Evolutionary conservation across 371 early-diverging fungal species (phyloP).

Genomic region (Saksenaea oblongispora): DNA sequence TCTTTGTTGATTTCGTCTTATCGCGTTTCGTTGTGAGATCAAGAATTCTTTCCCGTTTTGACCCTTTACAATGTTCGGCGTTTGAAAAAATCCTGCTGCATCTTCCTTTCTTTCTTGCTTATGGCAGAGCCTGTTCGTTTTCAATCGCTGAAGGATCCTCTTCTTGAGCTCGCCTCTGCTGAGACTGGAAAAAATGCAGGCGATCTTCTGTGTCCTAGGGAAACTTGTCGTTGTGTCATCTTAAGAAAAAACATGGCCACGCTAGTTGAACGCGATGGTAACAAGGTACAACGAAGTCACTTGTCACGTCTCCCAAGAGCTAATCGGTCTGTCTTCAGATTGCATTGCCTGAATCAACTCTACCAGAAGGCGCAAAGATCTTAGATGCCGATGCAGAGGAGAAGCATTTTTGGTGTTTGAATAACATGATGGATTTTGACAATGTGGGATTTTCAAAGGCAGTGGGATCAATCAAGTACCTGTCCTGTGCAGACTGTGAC

Average conservation of each 20-base stretch:
- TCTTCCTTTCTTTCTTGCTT: neutral
- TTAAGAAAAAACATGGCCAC: constrained; percentile 37
- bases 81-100: neutral
- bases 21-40: too few species aligned
- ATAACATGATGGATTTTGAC: constrained; percentile 76
- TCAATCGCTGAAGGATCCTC: constrained; percentile 25
- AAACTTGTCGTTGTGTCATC: constrained; percentile 38
- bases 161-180: constrained; percentile 22
- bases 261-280: constrained; percentile 39
- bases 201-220: constrained; percentile 45
- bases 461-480: constrained; percentile 57
- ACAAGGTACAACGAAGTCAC: constrained; percentile 26
- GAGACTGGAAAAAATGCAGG: constrained; percentile 28
- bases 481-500: constrained; percentile 85
- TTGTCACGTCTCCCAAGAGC: neutral
- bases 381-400: constrained; percentile 11
- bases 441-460: constrained; percentile 79
- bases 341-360: constrained; percentile 23
- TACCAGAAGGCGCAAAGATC: constrained; percentile 16
- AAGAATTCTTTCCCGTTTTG: too few species aligned
- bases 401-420: constrained; percentile 56
- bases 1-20: neutral
- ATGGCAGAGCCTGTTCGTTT: constrained; percentile 22
- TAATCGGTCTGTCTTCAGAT: constrained; percentile 13
- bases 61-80: too few species aligned